Evolutionary conservation across 2,329 filamentous ascomycete species (phyloP), one percentile per base, ranked within the genome.

Genomic region (Volutella citrinella): DNA sequence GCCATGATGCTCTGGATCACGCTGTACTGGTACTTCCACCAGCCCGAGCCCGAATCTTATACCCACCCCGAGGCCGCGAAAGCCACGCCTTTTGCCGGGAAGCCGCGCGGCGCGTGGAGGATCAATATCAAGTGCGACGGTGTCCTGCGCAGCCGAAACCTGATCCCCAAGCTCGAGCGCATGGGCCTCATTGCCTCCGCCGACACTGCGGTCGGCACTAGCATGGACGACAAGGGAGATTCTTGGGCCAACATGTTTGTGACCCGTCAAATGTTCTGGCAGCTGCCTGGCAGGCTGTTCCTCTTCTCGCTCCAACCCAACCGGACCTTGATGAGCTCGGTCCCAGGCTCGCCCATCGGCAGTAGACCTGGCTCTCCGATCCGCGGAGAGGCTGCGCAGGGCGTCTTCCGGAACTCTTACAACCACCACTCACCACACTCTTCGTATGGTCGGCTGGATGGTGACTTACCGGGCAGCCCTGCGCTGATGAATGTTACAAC

Each of bases 1-100:
- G 91, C 91, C 47, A 89, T 96, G 87, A 95, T 96, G 84, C 74
- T 97, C 7, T 97, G 88, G 87, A 80, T 89, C 20, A 90, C 88
- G 2, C 69, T 97, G 25, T 95, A 88, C 69, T 97, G 91, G 91
- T 97, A 97, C 68, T 97, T 96, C 52, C 90, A 96, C 64, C 87
- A 95, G 60, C 75, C 80, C 2, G 75, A 83, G 49, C 91, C 91
- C 0, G 69, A 74, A 15, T 70, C 76, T 1, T 74, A 78, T 30
- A 56, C 93, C 20, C 70, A 72, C 13, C 86, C 78, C 7, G 67
- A 78, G 6, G 69, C 76, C 0, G 85, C 82, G 2, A 75, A 72
- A 45, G 59, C 71, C 37, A 91, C 88, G 0, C 84, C 84, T 0
- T 66, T 76, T 13, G 59, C 64, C 6, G 91, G 86, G 6, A 82